Evolutionary conservation across 345 rosid genomes (phyloP), one percentile per base, ranked within the genome.

Genomic region (Populus nigra): DNA sequence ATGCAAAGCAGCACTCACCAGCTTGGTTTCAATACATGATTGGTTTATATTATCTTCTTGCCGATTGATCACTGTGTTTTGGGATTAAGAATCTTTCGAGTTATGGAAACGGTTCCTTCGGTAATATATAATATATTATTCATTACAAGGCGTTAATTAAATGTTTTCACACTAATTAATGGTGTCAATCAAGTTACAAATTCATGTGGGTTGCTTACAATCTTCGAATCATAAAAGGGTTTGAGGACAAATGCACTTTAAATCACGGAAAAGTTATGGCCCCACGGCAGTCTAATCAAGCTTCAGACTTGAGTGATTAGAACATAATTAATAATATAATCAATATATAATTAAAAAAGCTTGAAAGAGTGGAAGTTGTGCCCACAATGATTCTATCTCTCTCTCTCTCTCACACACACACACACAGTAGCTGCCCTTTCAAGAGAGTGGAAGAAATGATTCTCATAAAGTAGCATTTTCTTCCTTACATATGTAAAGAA

Each of bases 271-370:
- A 88, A 84, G 86, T n/a, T 62, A 47, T 67, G 81, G 31, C 84
- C 79, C 86, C 84, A 81, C 84, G 41, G 80, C 57, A 68, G 88
- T 88, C 89, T 78, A 75, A 85, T 88, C 88, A 83, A 83, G 45
- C 77, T 72, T 79, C 77, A 73, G 39, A 75, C 71, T 45, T 27
- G 66, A 65, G 53, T 74, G 36, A 83, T 70, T 66, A 77, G 20
- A 65, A 50, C 13, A 75, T 73, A 50, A 79, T 71, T 31, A 57
- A 69, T 9, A 20, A 2, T 35, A 11, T 49, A 5, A 35, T n/a
- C 9, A 31, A 22, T 7, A n/a, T n/a, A n/a, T n/a, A 10, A 35
- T 31, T 12, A 23, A 66, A 38, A 61, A 57, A 27, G 25, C 35
- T 31, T 27, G 66, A 80, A 74, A 47, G 78, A 74, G 81, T 78